Conservation (phyloP, 129 eudicot species). For the Calendula officinalis region DNA sequence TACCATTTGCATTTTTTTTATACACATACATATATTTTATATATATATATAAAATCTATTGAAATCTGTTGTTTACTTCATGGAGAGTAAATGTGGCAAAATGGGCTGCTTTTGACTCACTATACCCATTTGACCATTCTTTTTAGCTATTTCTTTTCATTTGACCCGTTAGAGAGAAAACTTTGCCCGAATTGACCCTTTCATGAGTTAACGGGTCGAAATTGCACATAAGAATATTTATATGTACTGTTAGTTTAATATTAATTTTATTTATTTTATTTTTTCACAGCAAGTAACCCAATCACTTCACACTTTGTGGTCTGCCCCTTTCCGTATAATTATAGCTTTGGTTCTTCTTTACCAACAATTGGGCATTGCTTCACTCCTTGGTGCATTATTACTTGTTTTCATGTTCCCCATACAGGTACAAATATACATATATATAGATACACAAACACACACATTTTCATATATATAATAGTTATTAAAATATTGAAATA, state of each 20-base stretch:
- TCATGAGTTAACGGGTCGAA: neutral
- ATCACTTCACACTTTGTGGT: conserved; percentile 87
- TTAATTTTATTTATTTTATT: conserved; percentile 12
- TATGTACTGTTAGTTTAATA: conserved; percentile 3
- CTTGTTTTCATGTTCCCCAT: conserved; percentile 78
- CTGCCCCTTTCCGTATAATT: conserved; percentile 85
- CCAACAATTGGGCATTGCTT: conserved; percentile 83
- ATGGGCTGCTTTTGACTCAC: neutral
- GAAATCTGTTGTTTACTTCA: neutral
- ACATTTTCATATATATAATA: conserved; percentile 1
- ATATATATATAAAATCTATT: too few species aligned
- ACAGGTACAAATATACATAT: conserved; percentile 54
- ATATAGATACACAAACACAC: neutral
- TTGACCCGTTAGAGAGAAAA: neutral
- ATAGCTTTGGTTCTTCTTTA: conserved; percentile 85
- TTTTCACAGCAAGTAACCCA: conserved; percentile 79
- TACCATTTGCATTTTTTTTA: conserved; percentile 22
- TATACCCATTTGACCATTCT: neutral
- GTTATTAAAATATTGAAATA: neutral
- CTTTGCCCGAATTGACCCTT: neutral
- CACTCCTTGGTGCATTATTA: conserved; percentile 79
- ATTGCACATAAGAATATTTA: neutral
- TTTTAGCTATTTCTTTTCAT: neutral
- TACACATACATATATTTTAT: too few species aligned
- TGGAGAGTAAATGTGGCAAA: neutral